Evolutionary conservation across 495 filamentous ascomycete species (phyloP), one percentile per base, ranked within the genome.

Genomic region (Neurospora sp.): DNA sequence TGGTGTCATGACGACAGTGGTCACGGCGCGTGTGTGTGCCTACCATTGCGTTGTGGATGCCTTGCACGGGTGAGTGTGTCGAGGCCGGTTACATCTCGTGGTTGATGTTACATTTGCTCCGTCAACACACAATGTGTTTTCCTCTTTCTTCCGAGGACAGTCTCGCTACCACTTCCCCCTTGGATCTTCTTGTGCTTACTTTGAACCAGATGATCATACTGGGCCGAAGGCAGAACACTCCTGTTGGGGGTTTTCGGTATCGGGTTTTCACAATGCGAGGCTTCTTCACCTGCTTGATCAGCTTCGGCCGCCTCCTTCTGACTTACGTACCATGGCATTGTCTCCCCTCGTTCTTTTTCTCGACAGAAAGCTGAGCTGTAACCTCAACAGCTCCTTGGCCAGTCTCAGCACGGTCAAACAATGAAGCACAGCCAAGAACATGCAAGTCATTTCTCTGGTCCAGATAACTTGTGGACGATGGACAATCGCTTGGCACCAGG

Each of bases 11-110:
- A 42, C 41, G 59, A 39, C 54, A 18, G 54, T 66, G 48, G 48
- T 66, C 27, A 66, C 27, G 54, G 27, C 54, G 14, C 23, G 27
- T 10, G 54, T 66, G 6, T 35, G 27, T 18, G 54, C 54, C 54
- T 35, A 35, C 54, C 54, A 66, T 66, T 35, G 54, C 12, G 31
- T 66, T 18, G 54, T 37, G 54, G 54, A 31, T 66, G 54, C 54
- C 54, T 46, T 39, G 41, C 31, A 69, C 73, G 44, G 39, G 71
- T 35, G 23, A n/a, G 35, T 59, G 20, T 72, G n/a, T 37, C 40
- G 16, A 20, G 48, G 31, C 46, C 54, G 39, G 71, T 70, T 42
- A 75, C 73, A 75, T 69, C 69, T 23, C 69, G 73, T 70, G 72
- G 38, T 35, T 20, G 23, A 59, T 44, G 70, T 42, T 72, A 59